Evolutionary conservation across 768 basidiomycete genomes (phyloP).

Genomic region (Albatrellus ellisii): DNA sequence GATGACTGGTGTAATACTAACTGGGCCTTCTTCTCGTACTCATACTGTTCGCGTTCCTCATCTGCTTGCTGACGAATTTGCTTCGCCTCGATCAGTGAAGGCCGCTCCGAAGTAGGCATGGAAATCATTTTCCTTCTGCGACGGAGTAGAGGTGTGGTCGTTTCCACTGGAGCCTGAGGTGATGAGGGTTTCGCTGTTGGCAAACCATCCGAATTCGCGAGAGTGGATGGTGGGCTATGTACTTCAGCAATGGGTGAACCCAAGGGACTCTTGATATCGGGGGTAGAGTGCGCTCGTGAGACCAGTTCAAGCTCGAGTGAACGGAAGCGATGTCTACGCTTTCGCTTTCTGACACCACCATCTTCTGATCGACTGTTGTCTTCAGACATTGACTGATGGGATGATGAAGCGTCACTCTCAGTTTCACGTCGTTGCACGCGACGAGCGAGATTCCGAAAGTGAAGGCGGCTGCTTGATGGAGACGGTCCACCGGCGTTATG

Average conservation of each 20-base stretch:
- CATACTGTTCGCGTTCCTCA: constrained; percentile 33
- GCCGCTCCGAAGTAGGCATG: constrained; percentile 19
- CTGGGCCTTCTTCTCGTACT: constrained; percentile 48
- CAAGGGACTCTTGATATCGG: neutral
- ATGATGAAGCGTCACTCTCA: constrained; percentile 35
- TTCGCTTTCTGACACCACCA: constrained; percentile 2
- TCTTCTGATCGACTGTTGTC: constrained; percentile 7
- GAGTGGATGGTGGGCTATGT: neutral
- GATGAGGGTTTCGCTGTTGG: neutral
- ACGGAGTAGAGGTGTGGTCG: neutral
- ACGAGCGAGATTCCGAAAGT: constrained; percentile 25
- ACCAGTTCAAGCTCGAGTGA: constrained; percentile 8
- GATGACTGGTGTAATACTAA: constrained; percentile 20
- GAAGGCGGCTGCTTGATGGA: constrained; percentile 30
- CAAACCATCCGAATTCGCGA: neutral
- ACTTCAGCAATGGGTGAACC: neutral
- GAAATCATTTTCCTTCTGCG: constrained; percentile 20
- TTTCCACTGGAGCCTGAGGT: neutral
- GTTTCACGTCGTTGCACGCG: constrained; percentile 19
- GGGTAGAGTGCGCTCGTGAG: constrained; percentile 2
- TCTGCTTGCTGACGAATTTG: constrained; percentile 27
- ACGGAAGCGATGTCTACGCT: constrained; percentile 8
- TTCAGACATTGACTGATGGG: constrained; percentile 16
- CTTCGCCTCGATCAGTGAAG: constrained; percentile 17
- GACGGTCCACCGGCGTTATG: constrained; percentile 21